Evolutionary conservation across 352 stramenopile genomes (phyloP).

Genomic region (Phytopythium sindhum): DNA sequence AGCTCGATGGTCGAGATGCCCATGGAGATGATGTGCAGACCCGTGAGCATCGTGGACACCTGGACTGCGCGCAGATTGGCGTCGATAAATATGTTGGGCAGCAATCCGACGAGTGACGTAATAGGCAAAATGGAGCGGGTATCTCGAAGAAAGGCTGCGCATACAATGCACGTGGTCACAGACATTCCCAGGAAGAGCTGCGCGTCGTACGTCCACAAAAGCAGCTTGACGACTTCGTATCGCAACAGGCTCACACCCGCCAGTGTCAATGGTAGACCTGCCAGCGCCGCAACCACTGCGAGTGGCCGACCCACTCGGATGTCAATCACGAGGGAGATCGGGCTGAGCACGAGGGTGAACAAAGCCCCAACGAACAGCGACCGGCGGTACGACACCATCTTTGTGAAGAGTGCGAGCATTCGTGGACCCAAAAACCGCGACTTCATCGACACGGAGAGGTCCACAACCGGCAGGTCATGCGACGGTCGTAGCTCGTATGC

Average conservation of each 20-base stretch:
- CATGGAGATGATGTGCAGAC: constrained; percentile 1
- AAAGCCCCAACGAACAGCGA: neutral
- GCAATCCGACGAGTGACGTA: neutral
- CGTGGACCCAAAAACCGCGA: constrained; percentile 10
- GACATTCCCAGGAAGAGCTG: constrained; percentile 9
- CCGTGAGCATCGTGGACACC: neutral
- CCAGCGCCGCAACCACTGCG: neutral
- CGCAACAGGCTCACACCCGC: constrained; percentile 6
- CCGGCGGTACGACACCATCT: constrained; percentile 1
- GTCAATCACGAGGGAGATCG: neutral
- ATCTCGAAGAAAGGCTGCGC: neutral
- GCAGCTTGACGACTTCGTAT: constrained; percentile 7
- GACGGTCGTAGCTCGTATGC: constrained; percentile 10
- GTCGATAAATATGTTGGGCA: constrained; percentile 8
- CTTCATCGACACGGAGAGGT: constrained; percentile 19
- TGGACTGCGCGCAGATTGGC: constrained; percentile 2
- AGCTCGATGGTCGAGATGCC: neutral
- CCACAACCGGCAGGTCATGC: constrained; percentile 5
- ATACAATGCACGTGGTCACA: neutral
- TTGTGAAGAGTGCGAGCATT: neutral
- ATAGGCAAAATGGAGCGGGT: neutral
- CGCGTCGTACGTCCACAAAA: constrained; percentile 14
- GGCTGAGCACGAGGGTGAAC: neutral
- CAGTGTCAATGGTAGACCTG: neutral
- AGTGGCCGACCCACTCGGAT: neutral